Evolutionary conservation across 1,284 basidiomycete species (phyloP), one percentile per base, ranked within the genome.

Genomic region (Ustilago sp.): DNA sequence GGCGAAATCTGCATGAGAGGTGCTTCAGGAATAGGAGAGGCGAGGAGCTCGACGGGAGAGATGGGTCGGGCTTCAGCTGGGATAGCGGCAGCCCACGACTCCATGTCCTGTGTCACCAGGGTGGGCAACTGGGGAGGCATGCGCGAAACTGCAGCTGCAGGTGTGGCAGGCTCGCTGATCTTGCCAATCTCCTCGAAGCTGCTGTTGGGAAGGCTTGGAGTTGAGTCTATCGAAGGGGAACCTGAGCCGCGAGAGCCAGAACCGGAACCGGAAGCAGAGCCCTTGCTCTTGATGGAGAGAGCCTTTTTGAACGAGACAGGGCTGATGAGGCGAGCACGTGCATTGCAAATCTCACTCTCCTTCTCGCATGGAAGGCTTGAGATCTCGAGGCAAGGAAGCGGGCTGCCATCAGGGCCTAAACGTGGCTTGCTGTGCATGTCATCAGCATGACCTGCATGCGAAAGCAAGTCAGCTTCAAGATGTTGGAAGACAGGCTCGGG

Each of bases 271-370:
- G 70, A 52, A 23, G 13, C 4, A 28, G 63, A 63, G 8, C 56
- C 39, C 58, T 73, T 68, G 45, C 51, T 63, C 50, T 57, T 74
- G 57, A 70, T 63, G 38, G 63, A 60, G 23, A 76, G 72, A n/a
- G 74, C 61, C 65, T 65, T 76, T 35, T 53, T 76, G 61, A 76
- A 66, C n/a, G 62, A 45, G 43, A 61, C 50, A 9, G 74, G 74
- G 65, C 68, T 71, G 55, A 71, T 63, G 50, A 68, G 64, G 23
- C 63, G 68, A 45, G 67, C 63, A 2, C 67, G 52, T 4, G 64
- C 59, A 48, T 54, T 62, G 8, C 52, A 52, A 7, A 67, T 56
- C 31, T 75, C 67, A 28, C 23, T 28, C 4, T 70, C 60, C 73
- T 70, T 75, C 45, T 75, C 73, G 11, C 73, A 59, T 12, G 73